Percentiles rank a stretch among this genome's conserved stretches.
Conservation (phyloP, 2,329 filamentous ascomycete genomes). For the Cordyceps javanica region DNA sequence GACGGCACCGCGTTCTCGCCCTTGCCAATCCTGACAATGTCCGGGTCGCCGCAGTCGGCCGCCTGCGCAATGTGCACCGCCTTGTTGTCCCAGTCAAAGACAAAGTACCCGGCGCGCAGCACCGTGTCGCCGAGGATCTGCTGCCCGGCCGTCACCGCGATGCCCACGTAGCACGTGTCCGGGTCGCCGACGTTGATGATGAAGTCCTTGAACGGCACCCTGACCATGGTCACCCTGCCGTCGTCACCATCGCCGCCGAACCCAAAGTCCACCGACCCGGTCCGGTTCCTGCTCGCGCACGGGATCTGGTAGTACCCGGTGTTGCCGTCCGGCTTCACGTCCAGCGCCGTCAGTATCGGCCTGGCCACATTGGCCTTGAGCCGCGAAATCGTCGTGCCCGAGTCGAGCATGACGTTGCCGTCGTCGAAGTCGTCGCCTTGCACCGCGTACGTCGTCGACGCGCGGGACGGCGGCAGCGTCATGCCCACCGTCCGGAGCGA, state of each 20-base stretch:
- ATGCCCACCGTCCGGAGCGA: slow-evolving; percentile 26
- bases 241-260: too few relatives aligned
- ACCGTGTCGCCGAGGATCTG: slow-evolving; percentile 39
- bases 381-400: slow-evolving; percentile 43
- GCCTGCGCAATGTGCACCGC: slow-evolving; percentile 36
- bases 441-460: slow-evolving; percentile 22
- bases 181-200: slow-evolving; percentile 37
- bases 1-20: slow-evolving; percentile 27
- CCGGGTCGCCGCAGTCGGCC: slow-evolving; percentile 31
- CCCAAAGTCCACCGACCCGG: slow-evolving; percentile 42
- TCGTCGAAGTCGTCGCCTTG: slow-evolving; percentile 25
- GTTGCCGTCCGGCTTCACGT: slow-evolving; percentile 31
- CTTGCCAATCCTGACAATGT: slow-evolving; percentile 31
- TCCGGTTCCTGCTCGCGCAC: slow-evolving; percentile 31
- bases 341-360: slow-evolving; percentile 38
- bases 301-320: slow-evolving; percentile 41
- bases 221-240: slow-evolving; percentile 34
- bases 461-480: slow-evolving; percentile 19
- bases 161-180: slow-evolving; percentile 36
- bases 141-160: slow-evolving; percentile 33
- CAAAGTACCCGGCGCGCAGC: slow-evolving; percentile 38
- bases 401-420: slow-evolving; percentile 47
- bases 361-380: slow-evolving; percentile 38
- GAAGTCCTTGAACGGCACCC: slow-evolving; percentile 42
- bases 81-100: slow-evolving; percentile 41